Evolutionary conservation across 116 monocot species (phyloP), one percentile per base, ranked within the genome.

Genomic region (Zostera marina): DNA sequence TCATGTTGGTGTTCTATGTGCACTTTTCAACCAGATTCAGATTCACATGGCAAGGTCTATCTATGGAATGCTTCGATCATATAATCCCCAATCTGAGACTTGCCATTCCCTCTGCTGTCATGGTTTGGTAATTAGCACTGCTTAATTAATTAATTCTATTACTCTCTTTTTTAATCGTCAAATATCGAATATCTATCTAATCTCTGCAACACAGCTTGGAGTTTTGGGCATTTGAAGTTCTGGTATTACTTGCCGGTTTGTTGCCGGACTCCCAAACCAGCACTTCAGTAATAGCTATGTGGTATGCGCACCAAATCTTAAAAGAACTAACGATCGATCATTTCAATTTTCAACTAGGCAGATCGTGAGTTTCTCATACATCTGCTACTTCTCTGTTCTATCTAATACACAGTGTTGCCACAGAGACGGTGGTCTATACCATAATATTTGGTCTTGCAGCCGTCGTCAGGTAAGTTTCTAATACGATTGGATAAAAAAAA

Each of bases 51-150:
- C 59, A 73, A 9, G 91, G 91, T 15, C n/a, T 79, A 20, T 80
- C 86, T 1, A 25, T 54, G 44, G 91, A 86, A 42, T 25, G 77
- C 22, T 78, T 91, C 21, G 39, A 65, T 17, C 65, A 77, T 73
- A 71, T 92, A 7, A 6, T 86, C 8, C 75, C 83, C 4, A 69
- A 49, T 64, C 9, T 87, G 68, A 86, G 68, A 64, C 41, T 92
- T 41, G 92, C 92, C 44, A 11, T 76, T 25, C 92, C 92, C 24
- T 86, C 92, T 3, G 87, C 92, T 16, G 47, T 86, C 9, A 92
- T 92, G 92, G 80, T 92, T 44, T 86, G 80, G 87, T 92, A 56
- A 72, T 71, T 48, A n/a, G n/a, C n/a, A n/a, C n/a, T n/a, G n/a
- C n/a, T n/a, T n/a, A n/a, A n/a, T n/a, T n/a, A n/a, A n/a, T n/a